Evolutionary conservation across 495 filamentous ascomycete genomes (phyloP), one percentile per base, ranked within the genome.

Genomic region (Niebla homalea): DNA sequence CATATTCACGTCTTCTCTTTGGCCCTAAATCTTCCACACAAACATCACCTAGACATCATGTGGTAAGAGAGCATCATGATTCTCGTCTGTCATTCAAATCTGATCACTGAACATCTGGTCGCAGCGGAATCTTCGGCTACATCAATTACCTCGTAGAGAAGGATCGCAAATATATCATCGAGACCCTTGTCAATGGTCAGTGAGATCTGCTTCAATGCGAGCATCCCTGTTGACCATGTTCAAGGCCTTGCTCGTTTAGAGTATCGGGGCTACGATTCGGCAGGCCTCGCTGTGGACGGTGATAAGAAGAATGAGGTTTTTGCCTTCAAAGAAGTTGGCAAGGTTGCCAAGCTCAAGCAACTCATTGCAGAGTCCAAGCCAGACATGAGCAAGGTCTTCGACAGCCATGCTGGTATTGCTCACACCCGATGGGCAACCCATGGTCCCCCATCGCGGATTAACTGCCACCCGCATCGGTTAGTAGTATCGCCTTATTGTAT

Each of bases 391-490:
- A 94, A 93, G 72, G 77, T 87, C 57, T 97, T 95, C 65, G 92
- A 96, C 64, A 96, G 87, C 46, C 92, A 97, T 69, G 88, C 85
- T 64, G 92, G 90, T 64, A 98, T 98, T 71, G 85, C 92, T 59
- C 92, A 98, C 79, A 98, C 92, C 51, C 82, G 92, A 62, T 98
- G 92, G 92, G 92, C 92, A 53, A 98, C 92, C 52, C 92, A 98
- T 71, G 92, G 92, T 51, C 82, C 84, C 46, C 92, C 92, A 22
- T 94, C 89, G 48, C 85, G 90, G 56, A 57, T 82, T 58, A 98
- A 97, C 76, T 98, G 92, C 79, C 92, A 98, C 70, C 92, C 92
- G 54, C 90, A 97, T 76, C 80, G 89, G 88, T 94, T 80, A 68
- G 77, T 63, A 18, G 36, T n/a, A 36, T 35, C 39, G 21, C 35